Evolutionary conservation across 768 basidiomycete genomes (phyloP).

Genomic region (Hebeloma cylindrosporum): DNA sequence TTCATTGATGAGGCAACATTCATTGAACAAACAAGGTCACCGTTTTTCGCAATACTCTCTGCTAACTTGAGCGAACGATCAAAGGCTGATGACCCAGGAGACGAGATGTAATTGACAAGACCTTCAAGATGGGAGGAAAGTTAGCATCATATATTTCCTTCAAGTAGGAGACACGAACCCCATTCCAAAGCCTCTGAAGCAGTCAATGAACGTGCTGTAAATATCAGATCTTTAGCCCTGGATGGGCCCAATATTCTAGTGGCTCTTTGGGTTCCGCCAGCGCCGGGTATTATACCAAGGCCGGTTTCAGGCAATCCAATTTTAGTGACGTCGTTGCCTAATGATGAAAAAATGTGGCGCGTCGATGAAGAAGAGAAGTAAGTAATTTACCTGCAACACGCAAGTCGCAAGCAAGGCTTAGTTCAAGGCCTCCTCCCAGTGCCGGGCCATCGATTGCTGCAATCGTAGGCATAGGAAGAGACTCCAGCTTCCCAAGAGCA

Average conservation of each 20-base stretch:
- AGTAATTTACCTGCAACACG: slow-evolving; percentile 73
- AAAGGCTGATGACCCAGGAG: slow-evolving; percentile 56
- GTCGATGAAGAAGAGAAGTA: neutral
- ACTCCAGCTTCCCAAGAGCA: slow-evolving; percentile 74
- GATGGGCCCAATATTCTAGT: slow-evolving; percentile 76
- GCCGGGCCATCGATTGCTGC: slow-evolving; percentile 93
- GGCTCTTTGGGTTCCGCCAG: slow-evolving; percentile 85
- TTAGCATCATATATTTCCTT: slow-evolving; percentile 5
- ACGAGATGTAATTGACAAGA: slow-evolving; percentile 78
- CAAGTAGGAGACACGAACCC: slow-evolving; percentile 44
- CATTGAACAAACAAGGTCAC: slow-evolving; percentile 31
- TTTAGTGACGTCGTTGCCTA: slow-evolving; percentile 71
- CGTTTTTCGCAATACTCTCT: slow-evolving; percentile 63
- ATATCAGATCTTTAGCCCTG: slow-evolving; percentile 85
- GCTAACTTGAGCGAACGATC: slow-evolving; percentile 75
- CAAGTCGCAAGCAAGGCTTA: slow-evolving; percentile 87
- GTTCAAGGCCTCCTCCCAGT: slow-evolving; percentile 88
- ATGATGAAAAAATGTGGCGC: neutral
- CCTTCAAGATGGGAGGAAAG: slow-evolving; percentile 42
- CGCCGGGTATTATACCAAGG: slow-evolving; percentile 86
- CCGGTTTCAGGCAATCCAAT: slow-evolving; percentile 83
- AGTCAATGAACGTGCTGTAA: slow-evolving; percentile 69
- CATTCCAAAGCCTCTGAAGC: slow-evolving; percentile 69
- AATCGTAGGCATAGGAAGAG: slow-evolving; percentile 84
- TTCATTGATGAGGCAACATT: neutral